A percentile compares a stretch with the other conserved stretches of the same genome.
Conservation (phyloP, 371 early-diverging fungal species). For the Massospora cicadina region DNA sequence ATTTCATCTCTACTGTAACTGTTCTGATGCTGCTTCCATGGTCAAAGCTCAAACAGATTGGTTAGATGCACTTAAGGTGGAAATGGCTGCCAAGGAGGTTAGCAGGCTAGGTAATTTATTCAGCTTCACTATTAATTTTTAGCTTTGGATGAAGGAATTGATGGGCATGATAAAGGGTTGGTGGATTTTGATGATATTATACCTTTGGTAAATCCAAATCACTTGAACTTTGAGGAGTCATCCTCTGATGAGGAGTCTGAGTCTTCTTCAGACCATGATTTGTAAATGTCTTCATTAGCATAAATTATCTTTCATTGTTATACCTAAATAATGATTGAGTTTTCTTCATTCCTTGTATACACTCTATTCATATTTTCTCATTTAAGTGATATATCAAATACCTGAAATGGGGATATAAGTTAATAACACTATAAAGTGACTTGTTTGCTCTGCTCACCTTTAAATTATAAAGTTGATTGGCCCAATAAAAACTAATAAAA, state of each 20-base stretch:
- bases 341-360: too few relatives aligned
- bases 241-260: background rate
- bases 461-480: too few relatives aligned
- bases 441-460: too few relatives aligned
- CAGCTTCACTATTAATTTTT: background rate
- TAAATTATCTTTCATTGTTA: background rate
- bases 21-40: slow-evolving; percentile 69
- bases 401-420: too few relatives aligned
- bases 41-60: slow-evolving; percentile 69
- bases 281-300: background rate
- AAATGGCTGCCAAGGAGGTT: slow-evolving; percentile 17
- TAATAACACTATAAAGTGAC: too few relatives aligned
- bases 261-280: background rate
- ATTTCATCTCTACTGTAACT: slow-evolving; percentile 60
- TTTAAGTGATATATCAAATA: too few relatives aligned
- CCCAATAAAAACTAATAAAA: too few relatives aligned
- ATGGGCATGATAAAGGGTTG: background rate
- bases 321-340: too few relatives aligned
- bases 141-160: background rate
- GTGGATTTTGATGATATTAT: background rate
- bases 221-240: too few relatives aligned
- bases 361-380: too few relatives aligned
- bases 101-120: background rate
- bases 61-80: slow-evolving; percentile 36
- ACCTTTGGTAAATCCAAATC: background rate